Percentiles rank a stretch among this genome's conserved stretches.
phyloP scores from a whole-genome alignment of 139 green algal genomes.

The Ettlia oleoabundans region DNA sequence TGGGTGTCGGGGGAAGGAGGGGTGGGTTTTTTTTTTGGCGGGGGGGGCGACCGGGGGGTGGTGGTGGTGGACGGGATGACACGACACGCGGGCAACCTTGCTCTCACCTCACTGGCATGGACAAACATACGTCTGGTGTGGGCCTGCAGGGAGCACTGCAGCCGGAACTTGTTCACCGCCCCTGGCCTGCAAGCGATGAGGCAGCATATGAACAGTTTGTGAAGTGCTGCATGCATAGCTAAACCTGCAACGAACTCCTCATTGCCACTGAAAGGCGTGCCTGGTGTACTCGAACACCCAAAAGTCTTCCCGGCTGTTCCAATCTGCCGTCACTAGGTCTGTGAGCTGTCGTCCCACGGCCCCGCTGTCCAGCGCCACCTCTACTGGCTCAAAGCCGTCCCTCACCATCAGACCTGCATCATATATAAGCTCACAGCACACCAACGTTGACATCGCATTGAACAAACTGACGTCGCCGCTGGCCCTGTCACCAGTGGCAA shows the following conservation, averaged over 20 bases:
- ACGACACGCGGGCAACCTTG: too few species aligned
- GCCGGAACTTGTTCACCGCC: slow-evolving; percentile 13
- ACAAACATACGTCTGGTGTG: slow-evolving; percentile 46
- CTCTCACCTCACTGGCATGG: slow-evolving; percentile 33
- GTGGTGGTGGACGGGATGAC: too few species aligned
- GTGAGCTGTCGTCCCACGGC: background rate
- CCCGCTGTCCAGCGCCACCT: background rate
- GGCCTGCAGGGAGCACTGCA: slow-evolving; percentile 52
- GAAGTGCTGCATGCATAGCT: background rate
- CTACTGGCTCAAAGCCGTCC: background rate
- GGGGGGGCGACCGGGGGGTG: too few species aligned
- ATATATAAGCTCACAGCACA: too few species aligned
- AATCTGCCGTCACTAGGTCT: background rate
- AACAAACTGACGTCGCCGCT: too few species aligned
- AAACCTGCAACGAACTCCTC: background rate
- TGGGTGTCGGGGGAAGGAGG: too few species aligned
- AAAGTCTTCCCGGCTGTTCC: background rate
- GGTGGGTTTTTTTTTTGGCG: too few species aligned
- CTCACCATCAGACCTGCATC: slow-evolving; percentile 23
- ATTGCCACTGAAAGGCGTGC: too few species aligned
- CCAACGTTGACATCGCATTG: too few species aligned
- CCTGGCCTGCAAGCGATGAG: background rate
- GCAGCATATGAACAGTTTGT: background rate
- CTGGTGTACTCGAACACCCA: slow-evolving; percentile 1
- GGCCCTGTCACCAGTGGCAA: too few species aligned